Base-by-base conservation (phyloP, 192 early-diverging fungal genomes). In the Gaertneriomyces semiglobifer region DNA sequence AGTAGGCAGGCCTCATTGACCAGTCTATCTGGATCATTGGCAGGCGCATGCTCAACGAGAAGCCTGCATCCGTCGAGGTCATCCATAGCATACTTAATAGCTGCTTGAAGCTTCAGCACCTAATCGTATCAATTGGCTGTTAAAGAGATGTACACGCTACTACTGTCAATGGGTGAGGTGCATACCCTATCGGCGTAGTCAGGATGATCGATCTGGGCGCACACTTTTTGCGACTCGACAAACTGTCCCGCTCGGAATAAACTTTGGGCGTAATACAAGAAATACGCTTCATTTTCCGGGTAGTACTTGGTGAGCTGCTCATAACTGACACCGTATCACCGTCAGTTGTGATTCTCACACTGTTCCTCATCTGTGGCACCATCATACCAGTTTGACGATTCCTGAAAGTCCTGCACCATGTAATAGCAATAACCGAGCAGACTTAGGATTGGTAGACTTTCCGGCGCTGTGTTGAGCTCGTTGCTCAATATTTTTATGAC, bases 21-120 rank as follows among this genome's bases (percentile, higher is more conserved):
- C 47, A 83, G 63, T 7, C 77, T 85, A 53, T 86, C 85, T 10
- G 83, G 69, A 60, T 86, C 79, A 46, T 83, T 76, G 8, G 68
- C 42, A 7, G 79, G 63, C n/a, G 66, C 47, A 47, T 83, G 79
- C 41, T 86, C 85, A 46, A 82, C 71, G 44, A 86, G 57, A 2
- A 67, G 25, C 51, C 84, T 86, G 75, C 80, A 82, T 2, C 83
- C 85, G 18, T 74, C 55, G 43, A 81, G 57, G 66, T 86, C 85
- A 51, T 86, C 75, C 64, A 68, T 70, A 53, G 77, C 79, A 63
- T 85, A 85, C 44, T 83, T 85, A 41, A 86, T 86, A 4, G 85
- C 72, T 18, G 85, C 82, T 65, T 86, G 79, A 41, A 86, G 72
- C 62, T 84, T 83, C 8, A 82, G 55, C 16, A 86, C 55, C 84